A percentile compares a stretch with the other conserved stretches of the same genome.
These are phyloP conservation scores for Elaphomyces granulatus DNA, from an alignment of 495 filamentous ascomycete genomes.

Conservation along the genomic window DNA sequence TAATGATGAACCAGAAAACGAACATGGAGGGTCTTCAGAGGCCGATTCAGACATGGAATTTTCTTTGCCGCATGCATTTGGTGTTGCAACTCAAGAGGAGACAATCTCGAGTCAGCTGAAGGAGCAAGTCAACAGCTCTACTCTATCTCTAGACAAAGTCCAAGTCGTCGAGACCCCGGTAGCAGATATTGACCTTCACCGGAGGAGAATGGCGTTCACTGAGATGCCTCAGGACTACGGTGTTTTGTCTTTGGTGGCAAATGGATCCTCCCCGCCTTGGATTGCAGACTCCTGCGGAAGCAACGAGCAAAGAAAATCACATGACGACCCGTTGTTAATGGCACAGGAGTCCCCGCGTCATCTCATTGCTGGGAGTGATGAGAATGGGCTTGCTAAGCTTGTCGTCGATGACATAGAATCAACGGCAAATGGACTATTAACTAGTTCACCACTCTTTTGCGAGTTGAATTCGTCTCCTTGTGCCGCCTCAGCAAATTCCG, in stretches of 20 bases:
- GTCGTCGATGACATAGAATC: background rate
- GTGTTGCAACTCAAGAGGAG: conserved; percentile 15
- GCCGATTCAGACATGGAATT: conserved; percentile 42
- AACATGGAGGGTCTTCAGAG: conserved; percentile 14
- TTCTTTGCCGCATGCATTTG: conserved; percentile 35
- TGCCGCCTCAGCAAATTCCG: too few relatives aligned
- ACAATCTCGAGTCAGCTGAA: too few relatives aligned
- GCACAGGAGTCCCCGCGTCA: too few relatives aligned
- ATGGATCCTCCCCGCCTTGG: background rate
- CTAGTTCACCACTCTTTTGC: background rate
- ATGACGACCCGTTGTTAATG: too few relatives aligned
- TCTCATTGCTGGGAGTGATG: too few relatives aligned
- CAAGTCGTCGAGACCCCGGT: conserved; percentile 28
- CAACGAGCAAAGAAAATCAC: too few relatives aligned
- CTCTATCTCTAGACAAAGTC: conserved; percentile 17
- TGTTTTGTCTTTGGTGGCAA: background rate
- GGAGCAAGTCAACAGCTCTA: too few relatives aligned
- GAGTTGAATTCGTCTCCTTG: conserved; percentile 6
- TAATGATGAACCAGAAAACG: conserved; percentile 13
- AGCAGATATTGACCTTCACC: conserved; percentile 3
- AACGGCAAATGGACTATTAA: background rate
- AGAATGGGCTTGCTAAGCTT: too few relatives aligned
- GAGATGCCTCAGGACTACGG: conserved; percentile 1
- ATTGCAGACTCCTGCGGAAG: conserved; percentile 1
- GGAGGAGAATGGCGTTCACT: background rate